Conservation (phyloP, 108 stramenopile genomes). For the Nitzschia inconspicua region DNA sequence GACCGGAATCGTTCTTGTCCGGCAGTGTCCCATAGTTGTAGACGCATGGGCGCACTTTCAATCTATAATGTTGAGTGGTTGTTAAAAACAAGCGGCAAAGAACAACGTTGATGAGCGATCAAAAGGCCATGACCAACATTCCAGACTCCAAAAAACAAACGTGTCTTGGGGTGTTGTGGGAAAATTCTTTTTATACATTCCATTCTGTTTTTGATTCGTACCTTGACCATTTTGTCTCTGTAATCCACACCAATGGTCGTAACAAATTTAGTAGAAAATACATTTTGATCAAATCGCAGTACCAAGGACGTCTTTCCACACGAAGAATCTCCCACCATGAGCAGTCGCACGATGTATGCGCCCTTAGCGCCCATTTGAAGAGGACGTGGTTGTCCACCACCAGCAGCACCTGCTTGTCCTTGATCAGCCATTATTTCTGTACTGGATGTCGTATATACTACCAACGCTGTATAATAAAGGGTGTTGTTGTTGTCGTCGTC, state of each 20-base stretch:
- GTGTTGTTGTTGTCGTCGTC: too few species aligned
- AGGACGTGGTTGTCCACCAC: conserved; percentile 53
- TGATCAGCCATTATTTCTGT: conserved; percentile 5
- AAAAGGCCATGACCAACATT: not conserved
- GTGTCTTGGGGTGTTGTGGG: not conserved
- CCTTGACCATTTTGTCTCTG: conserved; percentile 92
- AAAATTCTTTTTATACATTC: not conserved
- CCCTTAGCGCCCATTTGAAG: conserved; percentile 91
- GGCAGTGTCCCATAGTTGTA: conserved; percentile 94
- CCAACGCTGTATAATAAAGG: too few species aligned
- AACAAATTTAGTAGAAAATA: conserved; percentile 90
- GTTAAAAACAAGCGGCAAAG: not conserved
- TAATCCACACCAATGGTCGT: conserved; percentile 96
- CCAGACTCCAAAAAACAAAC: not conserved
- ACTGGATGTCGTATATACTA: too few species aligned
- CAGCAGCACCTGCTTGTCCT: conserved; percentile 3
- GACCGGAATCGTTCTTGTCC: conserved; percentile 94
- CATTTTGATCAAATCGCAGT: conserved; percentile 88
- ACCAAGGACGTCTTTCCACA: conserved; percentile 90
- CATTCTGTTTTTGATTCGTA: not conserved
- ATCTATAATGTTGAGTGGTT: conserved; percentile 34
- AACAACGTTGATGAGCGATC: not conserved
- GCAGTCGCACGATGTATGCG: conserved; percentile 83
- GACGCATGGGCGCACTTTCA: conserved; percentile 82
- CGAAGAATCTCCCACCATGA: conserved; percentile 88